A percentile compares a stretch with the other conserved stretches of the same genome.
Evolutionary conservation across 1,139 yeast genomes (phyloP).

Genomic region (Arxiozyma telluris): DNA sequence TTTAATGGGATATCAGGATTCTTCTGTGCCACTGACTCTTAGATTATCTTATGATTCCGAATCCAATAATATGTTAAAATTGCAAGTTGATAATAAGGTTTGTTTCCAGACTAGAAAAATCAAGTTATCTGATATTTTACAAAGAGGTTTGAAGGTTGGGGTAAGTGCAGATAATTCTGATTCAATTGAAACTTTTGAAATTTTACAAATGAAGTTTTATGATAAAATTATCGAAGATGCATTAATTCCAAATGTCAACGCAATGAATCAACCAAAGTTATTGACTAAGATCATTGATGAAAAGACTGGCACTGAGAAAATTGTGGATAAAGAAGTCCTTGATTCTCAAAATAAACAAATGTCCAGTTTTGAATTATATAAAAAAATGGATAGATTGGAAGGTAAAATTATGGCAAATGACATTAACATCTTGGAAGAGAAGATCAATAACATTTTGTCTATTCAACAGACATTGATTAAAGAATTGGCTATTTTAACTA

Average conservation of each 20-base stretch:
- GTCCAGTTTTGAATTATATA: slow-evolving; percentile 23
- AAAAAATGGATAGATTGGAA: slow-evolving; percentile 29
- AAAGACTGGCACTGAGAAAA: slow-evolving; percentile 25
- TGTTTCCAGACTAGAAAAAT: slow-evolving; percentile 58
- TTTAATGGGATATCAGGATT: slow-evolving; percentile 49
- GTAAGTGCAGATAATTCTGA: slow-evolving; percentile 41
- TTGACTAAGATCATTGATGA: slow-evolving; percentile 29
- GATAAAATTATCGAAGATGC: slow-evolving; percentile 45
- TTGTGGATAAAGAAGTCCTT: slow-evolving; percentile 23
- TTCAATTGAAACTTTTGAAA: slow-evolving; percentile 47
- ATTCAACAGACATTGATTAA: slow-evolving; percentile 20
- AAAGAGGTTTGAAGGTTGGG: slow-evolving; percentile 37
- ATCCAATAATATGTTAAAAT: slow-evolving; percentile 39
- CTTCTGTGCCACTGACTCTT: slow-evolving; percentile 60
- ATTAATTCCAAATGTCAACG: slow-evolving; percentile 47
- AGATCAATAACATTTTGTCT: slow-evolving; percentile 16
- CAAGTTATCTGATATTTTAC: slow-evolving; percentile 13
- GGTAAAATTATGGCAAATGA: slow-evolving; percentile 32
- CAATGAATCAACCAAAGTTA: slow-evolving; percentile 39
- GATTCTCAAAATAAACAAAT: slow-evolving; percentile 22
- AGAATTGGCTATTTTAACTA: slow-evolving; percentile 16
- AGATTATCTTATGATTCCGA: slow-evolving; percentile 49
- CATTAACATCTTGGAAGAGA: slow-evolving; percentile 17
- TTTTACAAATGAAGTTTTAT: slow-evolving; percentile 48
- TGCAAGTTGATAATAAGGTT: slow-evolving; percentile 61